Base-by-base conservation (phyloP, 2,329 filamentous ascomycete genomes). In the Ceratocystis eucalypticola region DNA sequence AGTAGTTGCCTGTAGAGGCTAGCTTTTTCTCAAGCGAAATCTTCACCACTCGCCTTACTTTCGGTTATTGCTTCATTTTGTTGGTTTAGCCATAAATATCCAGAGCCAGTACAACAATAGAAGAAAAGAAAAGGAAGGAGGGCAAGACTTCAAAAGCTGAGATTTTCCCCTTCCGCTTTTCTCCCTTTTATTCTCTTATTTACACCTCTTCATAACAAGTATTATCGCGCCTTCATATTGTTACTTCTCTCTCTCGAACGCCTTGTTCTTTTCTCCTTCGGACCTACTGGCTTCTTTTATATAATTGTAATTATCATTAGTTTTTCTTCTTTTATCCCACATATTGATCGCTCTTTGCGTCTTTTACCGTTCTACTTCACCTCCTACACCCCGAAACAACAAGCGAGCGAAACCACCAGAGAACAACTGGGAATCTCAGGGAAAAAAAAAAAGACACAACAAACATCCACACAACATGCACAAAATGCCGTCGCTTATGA, bases 401-500 rank as follows among this genome's bases (percentile, higher is more conserved):
- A 53, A 53, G 20, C 48, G 22, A 50, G 20, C 62, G 25, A 41
- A 12, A 41, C 37, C n/a, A 30, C 28, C 5, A 25, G 10, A n/a
- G 8, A 64, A 25, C 44, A 64, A 37, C 44, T 33, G 44, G 44
- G 30, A 50, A 46, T 37, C n/a, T 65, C 57, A n/a, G 30, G 28
- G 22, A 2, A 46, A 45, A 22, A 46, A 45, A 22, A 65, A n/a
- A 57, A n/a, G 30, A 33, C 37, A 33, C 7, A 25, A 48, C 22
- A 15, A 22, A 33, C 61, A 62, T 6, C 5, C 17, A 48, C 17
- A n/a, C 28, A 20, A n/a, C 22, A 20, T 17, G 20, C 62, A 15
- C 15, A 20, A 44, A 22, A 67, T 67, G 66, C 46, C 37, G 45
- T 62, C 45, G 17, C 41, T 65, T 33, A 10, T 33, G 25, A n/a